Evolutionary conservation across 192 early-diverging fungal genomes (phyloP), one percentile per base, ranked within the genome.

Genomic region (Backusella mclennaniae): DNA sequence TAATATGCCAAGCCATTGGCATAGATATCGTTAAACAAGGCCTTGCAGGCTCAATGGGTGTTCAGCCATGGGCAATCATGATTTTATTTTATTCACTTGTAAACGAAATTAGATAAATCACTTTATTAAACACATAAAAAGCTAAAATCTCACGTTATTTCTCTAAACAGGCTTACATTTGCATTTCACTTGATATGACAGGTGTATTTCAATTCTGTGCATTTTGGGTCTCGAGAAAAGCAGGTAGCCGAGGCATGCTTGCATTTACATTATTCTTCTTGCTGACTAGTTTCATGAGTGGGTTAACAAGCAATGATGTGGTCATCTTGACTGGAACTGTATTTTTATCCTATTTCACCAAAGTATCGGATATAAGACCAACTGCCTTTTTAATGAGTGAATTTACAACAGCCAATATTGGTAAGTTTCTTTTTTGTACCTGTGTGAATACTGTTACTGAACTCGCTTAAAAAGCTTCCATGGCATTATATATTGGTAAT

Each of bases 401-500:
- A 74, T 93, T 96, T 76, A 84, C 89, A 46, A 89, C 89, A 0
- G 90, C 90, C 36, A 96, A 96, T 73, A 93, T 90, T 36, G 88
- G 88, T 86, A 84, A 79, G 59, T 74, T 36, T 35, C 1, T 21
- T 11, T 4, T 17, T n/a, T 49, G 19, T n/a, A 49, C 46, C 46
- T 73, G 35, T 52, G 56, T 21, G 63, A 75, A 19, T 35, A 67
- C 14, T 44, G 14, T 44, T 5, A 17, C 42, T 21, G 38, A 19
- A 1, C 33, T 33, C 33, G 33, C 33, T 42, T 36, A 2, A n/a
- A 63, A 35, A 88, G 90, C 89, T 35, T 92, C 90, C 14, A 96
- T 96, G 92, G 87, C 90, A 1, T 81, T 97, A 26, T 95, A 93
- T 77, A 93, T 97, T 79, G 94, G 96, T 35, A 97, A 97, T 73